Evolutionary conservation across 2,329 filamentous ascomycete species (phyloP).

Genomic region (Graphilbum fragrans): DNA sequence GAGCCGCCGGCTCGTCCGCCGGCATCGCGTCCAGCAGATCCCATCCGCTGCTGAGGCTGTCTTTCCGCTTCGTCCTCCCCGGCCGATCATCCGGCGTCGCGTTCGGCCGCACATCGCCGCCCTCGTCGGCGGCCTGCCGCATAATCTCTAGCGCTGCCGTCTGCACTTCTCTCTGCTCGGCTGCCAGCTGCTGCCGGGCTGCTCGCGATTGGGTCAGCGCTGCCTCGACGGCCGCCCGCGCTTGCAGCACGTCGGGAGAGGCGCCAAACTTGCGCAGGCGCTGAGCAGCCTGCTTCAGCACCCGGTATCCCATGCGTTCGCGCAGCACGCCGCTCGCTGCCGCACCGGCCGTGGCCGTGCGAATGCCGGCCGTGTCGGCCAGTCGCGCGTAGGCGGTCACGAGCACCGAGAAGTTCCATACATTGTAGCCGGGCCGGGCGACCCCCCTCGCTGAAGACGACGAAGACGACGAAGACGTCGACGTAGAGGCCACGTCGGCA

Average conservation of each 20-base stretch:
- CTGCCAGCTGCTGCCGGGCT: conserved; percentile 10
- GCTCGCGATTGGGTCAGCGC: conserved; percentile 11
- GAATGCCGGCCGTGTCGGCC: conserved; percentile 15
- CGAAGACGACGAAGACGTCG: background rate
- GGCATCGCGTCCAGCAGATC: too few species aligned
- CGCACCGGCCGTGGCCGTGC: conserved; percentile 11
- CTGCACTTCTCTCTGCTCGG: conserved; percentile 12
- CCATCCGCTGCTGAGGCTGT: conserved; percentile 1
- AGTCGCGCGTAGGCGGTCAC: conserved; percentile 12
- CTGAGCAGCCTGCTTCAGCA: conserved; percentile 11
- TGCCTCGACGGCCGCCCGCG: conserved; percentile 12
- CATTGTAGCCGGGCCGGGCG: conserved; percentile 17
- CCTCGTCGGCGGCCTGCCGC: conserved; percentile 14
- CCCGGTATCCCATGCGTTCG: conserved; percentile 11
- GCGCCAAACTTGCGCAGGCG: conserved; percentile 4
- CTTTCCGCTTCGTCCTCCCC: background rate
- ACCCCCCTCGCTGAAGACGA: background rate
- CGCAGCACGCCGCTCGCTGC: conserved; percentile 6
- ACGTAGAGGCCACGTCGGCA: conserved; percentile 9
- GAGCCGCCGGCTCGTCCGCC: too few species aligned
- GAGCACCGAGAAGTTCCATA: conserved; percentile 19
- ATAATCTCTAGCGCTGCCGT: conserved; percentile 16
- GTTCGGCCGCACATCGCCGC: background rate
- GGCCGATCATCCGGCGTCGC: background rate
- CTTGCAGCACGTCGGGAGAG: background rate